Percentiles rank a stretch among this genome's conserved stretches.
phyloP scores from a whole-genome alignment of 768 basidiomycete species.

The Boletus huronensis region DNA sequence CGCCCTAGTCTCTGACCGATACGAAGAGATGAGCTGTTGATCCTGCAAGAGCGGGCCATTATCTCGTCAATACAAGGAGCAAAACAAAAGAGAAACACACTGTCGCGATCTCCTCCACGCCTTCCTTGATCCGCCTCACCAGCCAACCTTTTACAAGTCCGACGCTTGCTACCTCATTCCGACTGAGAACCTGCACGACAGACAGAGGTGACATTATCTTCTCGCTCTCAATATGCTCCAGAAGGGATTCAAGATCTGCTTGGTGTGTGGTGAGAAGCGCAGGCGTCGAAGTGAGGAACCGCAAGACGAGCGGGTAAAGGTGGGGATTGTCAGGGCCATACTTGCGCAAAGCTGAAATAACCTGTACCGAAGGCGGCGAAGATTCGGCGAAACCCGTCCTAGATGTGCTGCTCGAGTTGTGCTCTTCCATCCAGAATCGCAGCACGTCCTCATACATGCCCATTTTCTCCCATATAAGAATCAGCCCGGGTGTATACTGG shows the following conservation, averaged over 20 bases:
- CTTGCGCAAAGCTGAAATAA: constrained; percentile 66
- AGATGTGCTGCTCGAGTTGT: constrained; percentile 25
- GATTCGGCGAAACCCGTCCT: constrained; percentile 27
- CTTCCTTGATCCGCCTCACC: constrained; percentile 69
- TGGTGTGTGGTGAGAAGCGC: constrained; percentile 70
- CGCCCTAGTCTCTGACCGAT: constrained; percentile 75
- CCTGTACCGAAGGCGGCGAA: constrained; percentile 37
- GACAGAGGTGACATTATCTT: constrained; percentile 85
- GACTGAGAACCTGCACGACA: constrained; percentile 82
- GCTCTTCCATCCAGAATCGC: constrained; percentile 86
- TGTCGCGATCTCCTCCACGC: constrained; percentile 72
- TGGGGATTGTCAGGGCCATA: constrained; percentile 74
- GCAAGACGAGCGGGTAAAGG: constrained; percentile 82
- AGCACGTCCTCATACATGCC: constrained; percentile 96
- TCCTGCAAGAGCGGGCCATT: constrained; percentile 50
- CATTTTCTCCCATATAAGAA: constrained; percentile 88
- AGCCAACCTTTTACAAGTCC: constrained; percentile 93
- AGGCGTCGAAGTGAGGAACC: constrained; percentile 83
- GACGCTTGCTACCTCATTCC: constrained; percentile 87
- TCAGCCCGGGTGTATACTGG: constrained; percentile 78
- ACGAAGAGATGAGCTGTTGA: constrained; percentile 80
- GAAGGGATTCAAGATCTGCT: constrained; percentile 62
- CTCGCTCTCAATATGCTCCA: constrained; percentile 77
- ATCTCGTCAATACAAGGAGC: background rate
- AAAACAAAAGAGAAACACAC: constrained; percentile 42